Conservation (phyloP, 768 basidiomycete species). For the Amylocystis lapponica region DNA sequence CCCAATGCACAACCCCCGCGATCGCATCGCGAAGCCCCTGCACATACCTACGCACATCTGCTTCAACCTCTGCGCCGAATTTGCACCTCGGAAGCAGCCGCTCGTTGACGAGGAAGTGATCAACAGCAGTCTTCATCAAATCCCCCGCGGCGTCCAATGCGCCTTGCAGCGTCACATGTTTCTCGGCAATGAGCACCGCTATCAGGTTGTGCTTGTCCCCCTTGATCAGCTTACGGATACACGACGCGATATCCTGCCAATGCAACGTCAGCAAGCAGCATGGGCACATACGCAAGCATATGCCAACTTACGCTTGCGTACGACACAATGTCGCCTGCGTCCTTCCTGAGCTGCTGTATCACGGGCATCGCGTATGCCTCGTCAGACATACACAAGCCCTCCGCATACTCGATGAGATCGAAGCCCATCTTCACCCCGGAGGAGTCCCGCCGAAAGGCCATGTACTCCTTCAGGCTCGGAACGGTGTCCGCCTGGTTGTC, state of each 20-base stretch:
- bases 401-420: conserved; percentile 46
- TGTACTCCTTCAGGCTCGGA: conserved; percentile 42
- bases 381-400: conserved; percentile 37
- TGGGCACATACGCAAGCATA: not conserved
- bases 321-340: conserved; percentile 44
- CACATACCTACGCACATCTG: conserved; percentile 34
- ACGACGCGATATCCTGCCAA: conserved; percentile 53
- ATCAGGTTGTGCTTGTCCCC: conserved; percentile 42
- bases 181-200: conserved; percentile 39
- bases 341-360: conserved; percentile 30
- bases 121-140: conserved; percentile 34
- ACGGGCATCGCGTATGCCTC: conserved; percentile 19
- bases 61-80: conserved; percentile 14
- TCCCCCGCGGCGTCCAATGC: conserved; percentile 39
- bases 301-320: conserved; percentile 47
- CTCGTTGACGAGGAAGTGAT: conserved; percentile 26
- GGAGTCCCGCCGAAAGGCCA: conserved; percentile 40
- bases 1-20: conserved; percentile 56
- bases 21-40: conserved; percentile 51
- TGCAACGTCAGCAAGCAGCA: not conserved
- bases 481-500: conserved; percentile 21
- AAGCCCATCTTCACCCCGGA: conserved; percentile 46
- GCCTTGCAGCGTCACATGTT: conserved; percentile 41
- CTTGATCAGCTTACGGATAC: conserved; percentile 38
- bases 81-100: conserved; percentile 1